Evolutionary conservation across 768 basidiomycete genomes (phyloP).

Genomic region (Phylloporus sp.): DNA sequence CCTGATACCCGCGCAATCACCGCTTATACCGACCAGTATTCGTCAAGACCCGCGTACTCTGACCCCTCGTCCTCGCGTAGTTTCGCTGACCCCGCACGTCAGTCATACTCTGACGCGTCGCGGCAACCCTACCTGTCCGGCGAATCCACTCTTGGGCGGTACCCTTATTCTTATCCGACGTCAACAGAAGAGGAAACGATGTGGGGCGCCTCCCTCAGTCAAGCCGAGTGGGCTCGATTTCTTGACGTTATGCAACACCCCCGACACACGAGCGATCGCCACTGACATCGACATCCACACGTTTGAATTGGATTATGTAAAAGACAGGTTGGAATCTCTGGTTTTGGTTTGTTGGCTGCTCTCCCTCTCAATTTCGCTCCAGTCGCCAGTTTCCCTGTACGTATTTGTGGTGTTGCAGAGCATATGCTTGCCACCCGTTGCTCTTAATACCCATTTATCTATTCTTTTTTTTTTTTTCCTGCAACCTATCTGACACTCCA

Average conservation of each 20-base stretch:
- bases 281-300: conserved; percentile 12
- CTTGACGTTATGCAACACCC: conserved; percentile 62
- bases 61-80: conserved; percentile 24
- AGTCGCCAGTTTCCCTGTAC: conserved; percentile 21
- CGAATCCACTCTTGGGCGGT: conserved; percentile 20
- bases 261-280: conserved; percentile 28
- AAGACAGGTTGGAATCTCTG: conserved; percentile 23
- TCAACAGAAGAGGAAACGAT: conserved; percentile 56
- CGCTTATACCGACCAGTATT: conserved; percentile 25
- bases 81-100: conserved; percentile 19
- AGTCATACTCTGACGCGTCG: conserved; percentile 25
- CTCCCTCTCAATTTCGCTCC: conserved; percentile 4
- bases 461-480: conserved; percentile 3
- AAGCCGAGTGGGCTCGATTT: conserved; percentile 68
- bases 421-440: conserved; percentile 1
- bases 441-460: conserved; percentile 12
- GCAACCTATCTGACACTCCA: conserved; percentile 20
- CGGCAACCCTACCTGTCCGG: conserved; percentile 26
- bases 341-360: conserved; percentile 17
- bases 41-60: conserved; percentile 24
- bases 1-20: conserved; percentile 21
- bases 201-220: conserved; percentile 76
- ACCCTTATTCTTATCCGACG: conserved; percentile 39
- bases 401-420: conserved; percentile 23
- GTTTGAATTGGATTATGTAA: conserved; percentile 24